These are phyloP conservation scores for Effrenium voratum DNA, from an alignment of 73 alveolate genomes.

Conservation along the genomic window DNA sequence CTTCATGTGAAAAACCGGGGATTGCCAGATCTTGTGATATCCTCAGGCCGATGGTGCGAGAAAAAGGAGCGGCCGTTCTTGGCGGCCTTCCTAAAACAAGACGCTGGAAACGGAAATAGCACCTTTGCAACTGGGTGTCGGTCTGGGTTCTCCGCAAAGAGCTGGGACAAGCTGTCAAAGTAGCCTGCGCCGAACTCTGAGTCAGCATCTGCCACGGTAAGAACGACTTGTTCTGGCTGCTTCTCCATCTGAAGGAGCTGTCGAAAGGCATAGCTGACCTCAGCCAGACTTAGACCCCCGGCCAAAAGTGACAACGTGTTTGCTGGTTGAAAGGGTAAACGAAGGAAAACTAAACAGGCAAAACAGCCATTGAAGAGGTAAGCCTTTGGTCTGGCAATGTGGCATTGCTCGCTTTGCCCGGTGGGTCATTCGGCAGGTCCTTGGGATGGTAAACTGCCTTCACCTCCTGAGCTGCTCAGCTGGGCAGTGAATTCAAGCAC, in stretches of 20 bases:
- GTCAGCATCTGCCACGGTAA: slow-evolving; percentile 84
- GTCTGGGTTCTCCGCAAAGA: slow-evolving; percentile 1
- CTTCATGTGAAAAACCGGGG: slow-evolving; percentile 84
- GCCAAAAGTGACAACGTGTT: no score
- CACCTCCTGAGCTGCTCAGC: slow-evolving; percentile 35
- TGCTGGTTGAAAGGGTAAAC: no score
- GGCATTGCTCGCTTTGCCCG: slow-evolving; percentile 92
- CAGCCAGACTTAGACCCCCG: no score
- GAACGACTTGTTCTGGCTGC: slow-evolving; percentile 12
- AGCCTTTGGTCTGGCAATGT: no score
- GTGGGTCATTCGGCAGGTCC: slow-evolving; percentile 82
- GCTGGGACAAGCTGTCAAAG: slow-evolving; percentile 49
- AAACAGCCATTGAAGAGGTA: neutral
- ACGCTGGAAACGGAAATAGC: no score
- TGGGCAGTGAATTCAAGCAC: no score
- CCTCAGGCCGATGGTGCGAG: no score
- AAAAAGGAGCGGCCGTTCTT: no score
- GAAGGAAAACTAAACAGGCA: no score
- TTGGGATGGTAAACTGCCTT: slow-evolving; percentile 38
- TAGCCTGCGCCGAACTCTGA: slow-evolving; percentile 60
- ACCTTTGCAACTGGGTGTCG: no score
- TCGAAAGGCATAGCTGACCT: slow-evolving; percentile 38
- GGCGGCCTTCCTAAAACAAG: no score
- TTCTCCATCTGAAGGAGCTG: slow-evolving; percentile 5
- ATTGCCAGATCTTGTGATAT: slow-evolving; percentile 48